Percentiles rank a stretch among this genome's conserved stretches.
Conservation (phyloP, 176 grass and related monocot species). For the Aegilops sharonensis region DNA sequence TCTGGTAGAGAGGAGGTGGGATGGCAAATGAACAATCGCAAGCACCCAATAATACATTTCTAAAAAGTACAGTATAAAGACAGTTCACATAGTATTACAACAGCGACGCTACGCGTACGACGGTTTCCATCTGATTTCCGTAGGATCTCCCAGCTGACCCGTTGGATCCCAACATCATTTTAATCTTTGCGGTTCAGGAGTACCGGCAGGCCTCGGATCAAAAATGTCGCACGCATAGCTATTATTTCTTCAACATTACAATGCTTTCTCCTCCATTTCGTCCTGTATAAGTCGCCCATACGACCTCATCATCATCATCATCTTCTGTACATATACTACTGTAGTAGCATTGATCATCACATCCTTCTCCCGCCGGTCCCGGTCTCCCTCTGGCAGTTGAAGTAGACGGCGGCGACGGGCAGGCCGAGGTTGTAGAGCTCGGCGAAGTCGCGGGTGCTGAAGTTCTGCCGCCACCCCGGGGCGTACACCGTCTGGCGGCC, state of each 20-base stretch:
- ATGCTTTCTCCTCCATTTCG: constrained; percentile 13
- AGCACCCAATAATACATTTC: neutral
- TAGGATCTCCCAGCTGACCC: no score
- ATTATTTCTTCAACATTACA: neutral
- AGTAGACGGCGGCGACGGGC: constrained; percentile 78
- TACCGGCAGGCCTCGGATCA: no score
- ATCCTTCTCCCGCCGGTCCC: constrained; percentile 82
- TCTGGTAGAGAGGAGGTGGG: neutral
- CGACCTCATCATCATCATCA: neutral
- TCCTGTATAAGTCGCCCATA: neutral
- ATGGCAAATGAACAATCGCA: neutral
- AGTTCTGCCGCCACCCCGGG: constrained; percentile 83
- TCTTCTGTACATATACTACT: neutral
- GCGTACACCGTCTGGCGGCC: constrained; percentile 61
- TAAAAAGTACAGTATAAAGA: neutral
- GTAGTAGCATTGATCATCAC: constrained; percentile 2
- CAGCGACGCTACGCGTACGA: no score
- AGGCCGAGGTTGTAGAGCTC: constrained; percentile 89
- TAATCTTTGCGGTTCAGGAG: no score
- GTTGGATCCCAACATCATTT: no score
- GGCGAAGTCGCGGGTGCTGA: constrained; percentile 79
- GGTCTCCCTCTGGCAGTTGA: constrained; percentile 85
- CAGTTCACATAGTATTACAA: neutral
- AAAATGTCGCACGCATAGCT: no score
- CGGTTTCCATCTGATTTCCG: no score